A percentile compares a stretch with the other conserved stretches of the same genome.
These are phyloP conservation scores for Melanomma pulvis-pyrius DNA, from an alignment of 495 filamentous ascomycete genomes.

Conservation along the genomic window DNA sequence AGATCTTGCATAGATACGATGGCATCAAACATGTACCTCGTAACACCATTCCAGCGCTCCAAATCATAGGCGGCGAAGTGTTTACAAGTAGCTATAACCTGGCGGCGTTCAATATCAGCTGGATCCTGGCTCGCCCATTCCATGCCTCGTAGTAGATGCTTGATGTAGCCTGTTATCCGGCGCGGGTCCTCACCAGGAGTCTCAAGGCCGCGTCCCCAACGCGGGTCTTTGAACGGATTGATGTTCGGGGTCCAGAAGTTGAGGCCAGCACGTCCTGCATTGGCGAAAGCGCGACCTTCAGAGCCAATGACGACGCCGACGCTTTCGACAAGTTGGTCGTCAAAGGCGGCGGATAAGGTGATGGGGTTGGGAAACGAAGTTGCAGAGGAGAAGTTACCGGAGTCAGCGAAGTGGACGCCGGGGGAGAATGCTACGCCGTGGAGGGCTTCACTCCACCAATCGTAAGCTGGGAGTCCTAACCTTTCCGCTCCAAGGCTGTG, in stretches of 20 bases:
- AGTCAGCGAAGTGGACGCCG: conserved; percentile 41
- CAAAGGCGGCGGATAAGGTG: conserved; percentile 50
- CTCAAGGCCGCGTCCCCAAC: conserved; percentile 46
- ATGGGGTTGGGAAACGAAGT: conserved; percentile 56
- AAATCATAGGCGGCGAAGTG: conserved; percentile 68
- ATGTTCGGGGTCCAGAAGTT: conserved; percentile 44
- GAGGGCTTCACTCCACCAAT: conserved; percentile 59
- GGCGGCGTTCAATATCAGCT: conserved; percentile 51
- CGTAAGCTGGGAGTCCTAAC: conserved; percentile 51
- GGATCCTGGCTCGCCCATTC: background rate
- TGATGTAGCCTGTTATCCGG: conserved; percentile 1
- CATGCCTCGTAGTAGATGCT: conserved; percentile 10
- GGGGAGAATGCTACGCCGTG: conserved; percentile 46
- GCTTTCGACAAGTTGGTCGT: conserved; percentile 51
- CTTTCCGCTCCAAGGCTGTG: conserved; percentile 42
- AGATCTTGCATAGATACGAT: conserved; percentile 58
- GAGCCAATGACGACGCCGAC: conserved; percentile 44
- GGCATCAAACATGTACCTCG: conserved; percentile 58
- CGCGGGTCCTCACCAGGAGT: conserved; percentile 41
- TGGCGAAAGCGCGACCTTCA: conserved; percentile 40
- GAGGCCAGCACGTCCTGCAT: conserved; percentile 30
- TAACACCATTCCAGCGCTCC: conserved; percentile 58
- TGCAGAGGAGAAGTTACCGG: conserved; percentile 44
- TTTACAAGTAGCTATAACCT: conserved; percentile 54
- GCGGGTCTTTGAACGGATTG: conserved; percentile 48